Evolutionary conservation across 768 basidiomycete genomes (phyloP), one percentile per base, ranked within the genome.

Genomic region (Boletus bicolor): DNA sequence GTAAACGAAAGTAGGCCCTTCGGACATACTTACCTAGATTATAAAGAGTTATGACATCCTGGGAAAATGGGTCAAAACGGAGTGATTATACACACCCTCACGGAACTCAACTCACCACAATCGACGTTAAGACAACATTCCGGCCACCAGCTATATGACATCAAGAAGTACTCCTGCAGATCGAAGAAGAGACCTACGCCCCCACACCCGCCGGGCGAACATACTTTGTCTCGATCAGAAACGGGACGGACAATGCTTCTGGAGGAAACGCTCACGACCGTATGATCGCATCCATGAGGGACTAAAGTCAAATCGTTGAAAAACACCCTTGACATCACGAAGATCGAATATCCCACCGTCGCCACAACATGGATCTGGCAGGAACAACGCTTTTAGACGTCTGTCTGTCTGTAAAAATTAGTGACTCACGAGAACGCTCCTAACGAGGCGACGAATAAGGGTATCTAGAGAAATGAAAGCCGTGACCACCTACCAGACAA

Each of bases 381-480:
- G n/a, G 28, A 38, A 43, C 14, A 35, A 15, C 2, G 2, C 7
- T 37, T 45, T 52, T 7, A 56, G 36, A 44, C 15, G 10, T 6
- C 14, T 1, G 14, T 15, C 12, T 50, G 7, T 49, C 21, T 15
- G 43, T 35, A 9, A 47, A 44, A 32, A 7, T 24, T 42, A 30
- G 11, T 35, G 59, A 64, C 81, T 67, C 60, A 83, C 82, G n/a
- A 81, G 68, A 19, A 82, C 64, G 57, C 81, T 83, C 82, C 82
- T 82, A 54, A 30, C 17, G 12, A 41, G n/a, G 44, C 0, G 7
- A 28, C 10, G 30, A 2, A 15, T 64, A 17, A 61, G 26, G 35
- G 4, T 38, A 35, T 9, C 26, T 17, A 8, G 8, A 5, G 19
- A 10, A n/a, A 37, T 32, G 37, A 7, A 11, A 30, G 24, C 4